A percentile compares a stretch with the other conserved stretches of the same genome.
Evolutionary conservation across 2,329 filamentous ascomycete species (phyloP).

Genomic region (Capronia epimyces): DNA sequence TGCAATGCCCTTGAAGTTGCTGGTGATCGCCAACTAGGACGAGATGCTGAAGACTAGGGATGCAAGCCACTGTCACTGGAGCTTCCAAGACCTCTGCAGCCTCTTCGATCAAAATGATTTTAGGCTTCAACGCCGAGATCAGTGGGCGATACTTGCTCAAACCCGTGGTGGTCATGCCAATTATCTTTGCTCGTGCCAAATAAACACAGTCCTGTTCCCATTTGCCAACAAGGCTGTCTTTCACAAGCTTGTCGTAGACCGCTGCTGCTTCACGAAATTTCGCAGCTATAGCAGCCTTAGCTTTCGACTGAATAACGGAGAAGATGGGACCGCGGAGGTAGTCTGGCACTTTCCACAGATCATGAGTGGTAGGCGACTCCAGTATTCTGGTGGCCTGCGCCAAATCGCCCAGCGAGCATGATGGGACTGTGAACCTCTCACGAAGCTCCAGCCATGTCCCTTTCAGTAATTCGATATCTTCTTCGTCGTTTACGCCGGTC

Average conservation of each 20-base stretch:
- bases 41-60: slow-evolving; percentile 59
- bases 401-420: slow-evolving; percentile 30
- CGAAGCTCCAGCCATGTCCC: slow-evolving; percentile 43
- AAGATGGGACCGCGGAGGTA: slow-evolving; percentile 61
- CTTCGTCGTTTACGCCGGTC: slow-evolving; percentile 48
- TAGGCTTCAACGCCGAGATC: slow-evolving; percentile 60
- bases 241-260: slow-evolving; percentile 48
- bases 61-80: slow-evolving; percentile 54
- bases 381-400: slow-evolving; percentile 34
- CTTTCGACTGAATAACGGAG: slow-evolving; percentile 53
- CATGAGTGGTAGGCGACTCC: slow-evolving; percentile 34
- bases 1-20: slow-evolving; percentile 65
- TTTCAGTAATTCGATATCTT: slow-evolving; percentile 48
- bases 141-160: slow-evolving; percentile 72
- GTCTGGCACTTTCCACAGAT: slow-evolving; percentile 58
- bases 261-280: slow-evolving; percentile 49
- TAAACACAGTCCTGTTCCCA: slow-evolving; percentile 58
- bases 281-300: slow-evolving; percentile 46
- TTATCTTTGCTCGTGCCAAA: slow-evolving; percentile 55
- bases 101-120: slow-evolving; percentile 69
- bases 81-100: slow-evolving; percentile 65
- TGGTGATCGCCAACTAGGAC: slow-evolving; percentile 74
- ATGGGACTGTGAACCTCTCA: slow-evolving; percentile 37
- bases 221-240: slow-evolving; percentile 51
- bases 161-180: slow-evolving; percentile 72